These are phyloP conservation scores for Coemansia sp. DNA, from an alignment of 192 early-diverging fungal species.

Conservation along the genomic window DNA sequence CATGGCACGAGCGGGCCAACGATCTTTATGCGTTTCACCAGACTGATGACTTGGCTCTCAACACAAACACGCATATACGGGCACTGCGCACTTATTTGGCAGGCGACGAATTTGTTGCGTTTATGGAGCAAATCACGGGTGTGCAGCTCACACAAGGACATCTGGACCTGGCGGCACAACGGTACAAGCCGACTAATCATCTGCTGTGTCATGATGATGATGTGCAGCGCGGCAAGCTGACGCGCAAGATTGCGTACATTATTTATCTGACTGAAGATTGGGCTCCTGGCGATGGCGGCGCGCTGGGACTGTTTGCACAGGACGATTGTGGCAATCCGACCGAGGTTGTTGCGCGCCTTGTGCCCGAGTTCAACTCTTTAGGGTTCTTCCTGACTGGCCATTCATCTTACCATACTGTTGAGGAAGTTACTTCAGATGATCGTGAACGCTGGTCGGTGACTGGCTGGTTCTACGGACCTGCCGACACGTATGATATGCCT, in stretches of 20 bases:
- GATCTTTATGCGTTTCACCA: conserved; percentile 74
- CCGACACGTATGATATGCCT: background rate
- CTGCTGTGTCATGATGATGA: conserved; percentile 76
- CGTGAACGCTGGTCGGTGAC: conserved; percentile 62
- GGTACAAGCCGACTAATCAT: conserved; percentile 63
- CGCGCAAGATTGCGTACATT: conserved; percentile 69
- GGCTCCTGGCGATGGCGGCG: conserved; percentile 63
- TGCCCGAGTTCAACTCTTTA: conserved; percentile 59
- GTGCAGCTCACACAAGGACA: conserved; percentile 59
- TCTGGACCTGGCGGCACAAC: conserved; percentile 67
- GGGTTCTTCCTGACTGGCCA: conserved; percentile 63
- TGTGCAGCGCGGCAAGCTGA: conserved; percentile 59
- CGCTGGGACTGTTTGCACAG: conserved; percentile 63
- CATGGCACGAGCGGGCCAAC: conserved; percentile 58
- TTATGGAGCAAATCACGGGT: conserved; percentile 64
- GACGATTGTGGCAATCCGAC: conserved; percentile 54
- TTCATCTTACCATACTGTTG: conserved; percentile 59
- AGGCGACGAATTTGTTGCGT: conserved; percentile 60
- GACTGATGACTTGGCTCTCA: conserved; percentile 60
- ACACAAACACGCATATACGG: conserved; percentile 38
- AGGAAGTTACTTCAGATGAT: conserved; percentile 57
- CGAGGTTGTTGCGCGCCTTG: conserved; percentile 40
- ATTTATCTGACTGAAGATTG: conserved; percentile 70
- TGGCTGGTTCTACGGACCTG: conserved; percentile 67
- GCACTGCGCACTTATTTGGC: conserved; percentile 61